Percentiles rank a stretch among this genome's conserved stretches.
These are phyloP conservation scores for Lithohypha guttulata DNA, from an alignment of 2,329 filamentous ascomycete genomes.

Conservation along the genomic window DNA sequence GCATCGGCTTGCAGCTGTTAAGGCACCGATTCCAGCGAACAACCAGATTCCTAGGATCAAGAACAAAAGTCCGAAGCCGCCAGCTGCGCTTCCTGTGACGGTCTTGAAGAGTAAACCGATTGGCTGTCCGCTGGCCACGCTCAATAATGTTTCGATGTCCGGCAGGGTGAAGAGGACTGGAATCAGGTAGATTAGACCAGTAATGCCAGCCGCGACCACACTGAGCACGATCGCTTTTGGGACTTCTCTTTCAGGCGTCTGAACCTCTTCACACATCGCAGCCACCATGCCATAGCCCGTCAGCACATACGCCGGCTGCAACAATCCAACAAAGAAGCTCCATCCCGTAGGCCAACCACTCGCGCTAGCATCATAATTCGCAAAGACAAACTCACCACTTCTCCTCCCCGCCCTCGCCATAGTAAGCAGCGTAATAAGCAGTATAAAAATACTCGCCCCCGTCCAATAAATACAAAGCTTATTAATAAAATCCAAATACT, in stretches of 20 bases:
- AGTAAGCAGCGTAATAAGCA: slow-evolving; percentile 39
- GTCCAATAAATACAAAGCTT: slow-evolving; percentile 68
- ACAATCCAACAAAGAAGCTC: slow-evolving; percentile 43
- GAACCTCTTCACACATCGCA: slow-evolving; percentile 43
- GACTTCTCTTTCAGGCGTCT: slow-evolving; percentile 36
- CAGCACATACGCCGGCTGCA: slow-evolving; percentile 31
- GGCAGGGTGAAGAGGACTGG: slow-evolving; percentile 41
- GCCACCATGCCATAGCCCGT: slow-evolving; percentile 55
- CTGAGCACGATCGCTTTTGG: slow-evolving; percentile 42
- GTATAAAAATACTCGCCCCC: slow-evolving; percentile 43
- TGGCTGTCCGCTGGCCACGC: slow-evolving; percentile 35
- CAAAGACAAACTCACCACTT: slow-evolving; percentile 40
- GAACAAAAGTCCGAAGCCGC: slow-evolving; percentile 37
- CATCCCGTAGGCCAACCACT: slow-evolving; percentile 50
- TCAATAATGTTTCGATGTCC: slow-evolving; percentile 33
- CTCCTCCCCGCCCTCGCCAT: slow-evolving; percentile 33
- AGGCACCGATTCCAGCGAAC: slow-evolving; percentile 44
- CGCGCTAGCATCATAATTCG: slow-evolving; percentile 42
- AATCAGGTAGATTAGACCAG: slow-evolving; percentile 39
- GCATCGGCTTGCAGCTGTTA: slow-evolving; percentile 41
- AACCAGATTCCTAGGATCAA: slow-evolving; percentile 53
- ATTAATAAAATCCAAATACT: slow-evolving; percentile 57
- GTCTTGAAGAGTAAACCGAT: slow-evolving; percentile 44
- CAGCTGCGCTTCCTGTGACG: slow-evolving; percentile 32
- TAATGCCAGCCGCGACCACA: slow-evolving; percentile 40